These are phyloP conservation scores for Salix purpurea DNA, from an alignment of 345 rosid species.

Conservation along the genomic window DNA sequence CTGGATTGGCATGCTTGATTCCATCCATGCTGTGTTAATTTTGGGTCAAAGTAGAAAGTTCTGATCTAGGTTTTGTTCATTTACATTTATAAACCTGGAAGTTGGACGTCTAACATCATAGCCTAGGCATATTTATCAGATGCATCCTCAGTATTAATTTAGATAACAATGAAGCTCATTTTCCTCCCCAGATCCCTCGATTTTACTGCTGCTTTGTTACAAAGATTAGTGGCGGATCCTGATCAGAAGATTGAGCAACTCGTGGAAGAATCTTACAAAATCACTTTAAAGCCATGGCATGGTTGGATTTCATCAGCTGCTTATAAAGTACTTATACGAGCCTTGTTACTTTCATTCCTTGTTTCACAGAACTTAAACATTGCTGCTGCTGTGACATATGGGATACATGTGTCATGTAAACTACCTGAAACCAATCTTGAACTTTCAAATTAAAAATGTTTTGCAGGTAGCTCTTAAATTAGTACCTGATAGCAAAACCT, in stretches of 20 bases:
- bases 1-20: background rate
- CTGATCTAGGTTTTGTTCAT: background rate
- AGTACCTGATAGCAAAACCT: slow-evolving; percentile 60
- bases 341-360: background rate
- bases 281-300: slow-evolving; percentile 78
- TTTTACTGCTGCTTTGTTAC: slow-evolving; percentile 52
- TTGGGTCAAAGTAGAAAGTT: background rate
- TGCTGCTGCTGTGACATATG: background rate
- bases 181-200: slow-evolving; percentile 56
- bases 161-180: background rate
- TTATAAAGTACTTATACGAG: slow-evolving; percentile 48
- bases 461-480: slow-evolving; percentile 71
- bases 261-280: slow-evolving; percentile 72
- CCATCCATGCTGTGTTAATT: background rate
- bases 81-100: background rate
- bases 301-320: slow-evolving; percentile 97
- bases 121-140: background rate
- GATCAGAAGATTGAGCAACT: slow-evolving; percentile 60
- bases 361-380: background rate
- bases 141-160: background rate
- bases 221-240: slow-evolving; percentile 47
- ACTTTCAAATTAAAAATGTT: background rate
- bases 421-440: background rate
- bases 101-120: background rate
- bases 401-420: background rate